Conservation (phyloP, 805 yeast species). For the Suhomyces canberraensis region DNA sequence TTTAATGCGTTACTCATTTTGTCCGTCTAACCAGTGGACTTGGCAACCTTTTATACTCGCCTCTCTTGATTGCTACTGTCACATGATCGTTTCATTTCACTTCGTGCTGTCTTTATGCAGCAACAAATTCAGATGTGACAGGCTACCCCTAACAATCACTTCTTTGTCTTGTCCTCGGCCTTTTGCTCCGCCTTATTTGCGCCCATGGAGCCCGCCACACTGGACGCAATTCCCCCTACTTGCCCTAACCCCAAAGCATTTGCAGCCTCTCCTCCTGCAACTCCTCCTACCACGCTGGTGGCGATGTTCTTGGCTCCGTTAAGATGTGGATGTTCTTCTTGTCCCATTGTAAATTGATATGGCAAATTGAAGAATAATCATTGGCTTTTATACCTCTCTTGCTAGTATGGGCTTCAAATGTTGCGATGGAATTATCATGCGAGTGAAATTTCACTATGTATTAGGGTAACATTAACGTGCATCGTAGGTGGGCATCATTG, state of each 20-base stretch:
- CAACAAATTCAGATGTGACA: no score
- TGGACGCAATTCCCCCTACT: conserved; percentile 32
- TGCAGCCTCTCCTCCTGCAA: conserved; percentile 36
- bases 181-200: conserved; percentile 34
- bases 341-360: no score
- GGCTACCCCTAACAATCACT: no score
- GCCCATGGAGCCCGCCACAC: conserved; percentile 31
- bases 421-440: no score
- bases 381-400: no score
- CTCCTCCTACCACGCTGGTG: conserved; percentile 33
- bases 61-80: background rate
- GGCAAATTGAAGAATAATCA: no score
- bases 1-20: conserved; percentile 14
- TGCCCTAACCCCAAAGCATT: conserved; percentile 29
- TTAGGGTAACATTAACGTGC: no score
- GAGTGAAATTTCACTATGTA: no score
- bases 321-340: conserved; percentile 1
- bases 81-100: background rate
- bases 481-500: no score
- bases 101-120: no score
- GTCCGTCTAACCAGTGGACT: background rate
- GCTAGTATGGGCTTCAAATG: no score
- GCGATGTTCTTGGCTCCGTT: conserved; percentile 26
- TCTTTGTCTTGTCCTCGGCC: conserved; percentile 19
- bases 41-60: conserved; percentile 1